Evolutionary conservation across 2,329 filamentous ascomycete species (phyloP).

Genomic region (Diaporthe velutina): DNA sequence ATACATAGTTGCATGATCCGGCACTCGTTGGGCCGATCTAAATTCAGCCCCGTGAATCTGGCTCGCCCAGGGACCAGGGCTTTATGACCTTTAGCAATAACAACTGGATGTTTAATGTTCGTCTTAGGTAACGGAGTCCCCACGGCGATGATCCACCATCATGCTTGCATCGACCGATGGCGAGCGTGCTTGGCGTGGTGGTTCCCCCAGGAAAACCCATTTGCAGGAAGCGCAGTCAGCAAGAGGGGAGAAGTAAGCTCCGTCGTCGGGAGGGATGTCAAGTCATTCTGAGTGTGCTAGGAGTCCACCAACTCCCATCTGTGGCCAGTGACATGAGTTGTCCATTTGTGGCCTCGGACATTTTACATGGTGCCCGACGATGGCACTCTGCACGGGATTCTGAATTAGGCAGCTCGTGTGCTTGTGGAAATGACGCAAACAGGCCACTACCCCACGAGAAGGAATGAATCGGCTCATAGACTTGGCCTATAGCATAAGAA

Average conservation of each 20-base stretch:
- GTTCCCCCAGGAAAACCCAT: not conserved
- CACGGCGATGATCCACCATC: constrained; percentile 21
- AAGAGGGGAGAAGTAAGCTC: not conserved
- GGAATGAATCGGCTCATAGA: constrained; percentile 13
- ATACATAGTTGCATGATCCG: constrained; percentile 6
- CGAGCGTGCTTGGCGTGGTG: constrained; percentile 24
- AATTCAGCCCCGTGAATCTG: constrained; percentile 13
- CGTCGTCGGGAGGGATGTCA: constrained; percentile 15
- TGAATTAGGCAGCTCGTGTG: constrained; percentile 25
- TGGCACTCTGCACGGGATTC: constrained; percentile 29
- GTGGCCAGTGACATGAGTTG: constrained; percentile 9
- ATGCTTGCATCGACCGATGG: constrained; percentile 24
- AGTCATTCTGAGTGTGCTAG: not conserved
- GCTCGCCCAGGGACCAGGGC: constrained; percentile 15
- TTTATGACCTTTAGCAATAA: not conserved
- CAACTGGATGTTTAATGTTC: not conserved
- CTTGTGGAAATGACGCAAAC: constrained; percentile 26
- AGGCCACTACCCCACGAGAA: constrained; percentile 26
- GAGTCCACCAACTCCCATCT: not conserved
- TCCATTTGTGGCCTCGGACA: constrained; percentile 6
- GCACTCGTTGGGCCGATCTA: constrained; percentile 11
- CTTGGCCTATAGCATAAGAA: constrained; percentile 21
- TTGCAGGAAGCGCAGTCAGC: not conserved
- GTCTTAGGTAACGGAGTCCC: constrained; percentile 23
- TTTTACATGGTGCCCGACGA: constrained; percentile 19